Evolutionary conservation across 345 rosid genomes (phyloP).

Genomic region (Lepidium didymum): DNA sequence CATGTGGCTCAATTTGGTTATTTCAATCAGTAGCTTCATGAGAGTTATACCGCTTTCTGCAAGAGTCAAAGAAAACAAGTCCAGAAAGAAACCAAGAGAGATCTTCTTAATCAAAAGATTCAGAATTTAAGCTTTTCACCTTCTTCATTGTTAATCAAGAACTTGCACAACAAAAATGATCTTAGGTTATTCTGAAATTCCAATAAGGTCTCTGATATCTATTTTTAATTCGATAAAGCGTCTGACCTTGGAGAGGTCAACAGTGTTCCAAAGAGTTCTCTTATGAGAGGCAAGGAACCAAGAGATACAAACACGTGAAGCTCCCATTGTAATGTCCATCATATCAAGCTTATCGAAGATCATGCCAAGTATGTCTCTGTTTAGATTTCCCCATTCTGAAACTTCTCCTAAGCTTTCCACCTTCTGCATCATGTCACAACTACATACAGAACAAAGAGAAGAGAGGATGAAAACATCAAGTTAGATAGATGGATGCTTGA

Average conservation of each 20-base stretch:
- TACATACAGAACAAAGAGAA: no score
- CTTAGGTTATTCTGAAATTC: no score
- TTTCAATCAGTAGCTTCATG: not conserved
- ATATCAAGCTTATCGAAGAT: not conserved
- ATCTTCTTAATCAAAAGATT: not conserved
- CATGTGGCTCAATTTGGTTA: not conserved
- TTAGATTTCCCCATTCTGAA: not conserved
- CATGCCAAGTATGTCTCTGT: not conserved
- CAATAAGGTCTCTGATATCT: no score
- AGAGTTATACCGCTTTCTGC: no score
- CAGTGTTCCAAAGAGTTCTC: not conserved
- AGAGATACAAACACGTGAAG: slow-evolving; percentile 3
- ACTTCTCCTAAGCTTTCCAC: not conserved
- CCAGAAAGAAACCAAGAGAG: no score
- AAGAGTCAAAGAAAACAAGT: no score
- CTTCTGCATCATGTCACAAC: no score
- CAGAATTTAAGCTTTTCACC: not conserved
- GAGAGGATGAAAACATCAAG: no score
- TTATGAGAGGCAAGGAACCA: slow-evolving; percentile 5
- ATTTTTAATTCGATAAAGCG: no score
- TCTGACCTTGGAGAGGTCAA: not conserved
- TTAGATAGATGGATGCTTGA: no score
- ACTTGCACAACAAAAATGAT: no score
- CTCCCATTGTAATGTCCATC: not conserved
- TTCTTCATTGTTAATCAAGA: no score